Evolutionary conservation across 192 early-diverging fungal genomes (phyloP).

Genomic region (Podila horticola): DNA sequence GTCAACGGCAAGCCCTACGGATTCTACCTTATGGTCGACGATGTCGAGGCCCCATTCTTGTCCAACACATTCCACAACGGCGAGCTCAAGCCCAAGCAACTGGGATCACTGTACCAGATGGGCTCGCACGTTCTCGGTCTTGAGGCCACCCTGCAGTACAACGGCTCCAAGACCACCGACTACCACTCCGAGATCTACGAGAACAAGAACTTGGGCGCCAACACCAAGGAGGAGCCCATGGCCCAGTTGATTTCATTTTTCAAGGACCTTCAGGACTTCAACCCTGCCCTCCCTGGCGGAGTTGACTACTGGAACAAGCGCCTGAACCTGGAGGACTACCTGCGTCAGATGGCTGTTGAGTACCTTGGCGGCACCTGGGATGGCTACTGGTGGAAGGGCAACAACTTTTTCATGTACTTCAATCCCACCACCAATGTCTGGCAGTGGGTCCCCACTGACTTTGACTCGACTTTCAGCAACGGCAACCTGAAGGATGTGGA

Average conservation of each 20-base stretch:
- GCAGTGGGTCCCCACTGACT: constrained; percentile 50
- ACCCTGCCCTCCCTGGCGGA: constrained; percentile 13
- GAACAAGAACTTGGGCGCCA: constrained; percentile 23
- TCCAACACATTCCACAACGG: constrained; percentile 31
- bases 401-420: constrained; percentile 52
- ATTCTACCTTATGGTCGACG: constrained; percentile 51
- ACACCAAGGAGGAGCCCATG: constrained; percentile 36
- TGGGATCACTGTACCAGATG: constrained; percentile 49
- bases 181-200: constrained; percentile 47
- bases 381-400: constrained; percentile 37
- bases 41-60: constrained; percentile 42
- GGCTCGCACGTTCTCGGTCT: constrained; percentile 26
- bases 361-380: constrained; percentile 55
- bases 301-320: constrained; percentile 30
- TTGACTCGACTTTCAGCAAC: constrained; percentile 55
- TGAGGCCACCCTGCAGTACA: constrained; percentile 38
- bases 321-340: constrained; percentile 36
- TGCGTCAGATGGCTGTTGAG: constrained; percentile 44
- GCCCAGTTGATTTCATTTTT: constrained; percentile 39
- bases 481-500: constrained; percentile 24
- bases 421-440: constrained; percentile 24
- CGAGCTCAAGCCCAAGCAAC: neutral
- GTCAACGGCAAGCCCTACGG: constrained; percentile 52
- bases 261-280: constrained; percentile 35
- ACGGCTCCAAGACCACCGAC: constrained; percentile 14